Percentiles rank a stretch among this genome's conserved stretches.
Conservation (phyloP, 2,329 filamentous ascomycete genomes). For the Ambrosiella cleistominuta region DNA sequence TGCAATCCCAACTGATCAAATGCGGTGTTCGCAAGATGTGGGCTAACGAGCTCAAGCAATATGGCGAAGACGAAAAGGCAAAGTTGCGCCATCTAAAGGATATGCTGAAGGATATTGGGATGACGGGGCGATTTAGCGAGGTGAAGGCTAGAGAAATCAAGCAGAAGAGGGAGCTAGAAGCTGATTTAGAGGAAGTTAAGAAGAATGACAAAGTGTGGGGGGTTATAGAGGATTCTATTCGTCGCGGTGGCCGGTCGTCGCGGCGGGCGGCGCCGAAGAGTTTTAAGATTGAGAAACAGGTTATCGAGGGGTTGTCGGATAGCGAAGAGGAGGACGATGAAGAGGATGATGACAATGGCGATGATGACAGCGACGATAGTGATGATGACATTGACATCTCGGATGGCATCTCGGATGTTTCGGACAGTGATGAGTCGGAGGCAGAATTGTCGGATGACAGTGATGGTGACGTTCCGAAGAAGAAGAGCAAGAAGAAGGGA, state of each 20-base stretch:
- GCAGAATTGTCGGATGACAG: slow-evolving; percentile 9
- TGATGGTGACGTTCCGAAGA: slow-evolving; percentile 5
- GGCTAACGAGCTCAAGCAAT: slow-evolving; percentile 65
- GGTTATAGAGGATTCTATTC: slow-evolving; percentile 18
- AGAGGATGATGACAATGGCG: slow-evolving; percentile 18
- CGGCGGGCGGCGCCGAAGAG: slow-evolving; percentile 16
- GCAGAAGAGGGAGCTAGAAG: slow-evolving; percentile 65
- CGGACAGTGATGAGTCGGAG: slow-evolving; percentile 6
- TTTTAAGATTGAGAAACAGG: slow-evolving; percentile 19
- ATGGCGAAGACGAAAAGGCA: slow-evolving; percentile 48
- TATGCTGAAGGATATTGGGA: slow-evolving; percentile 67
- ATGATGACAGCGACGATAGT: slow-evolving; percentile 30
- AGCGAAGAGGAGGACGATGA: slow-evolving; percentile 17
- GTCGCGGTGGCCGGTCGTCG: slow-evolving; percentile 23
- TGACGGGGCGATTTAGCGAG: slow-evolving; percentile 74
- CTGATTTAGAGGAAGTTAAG: slow-evolving; percentile 69
- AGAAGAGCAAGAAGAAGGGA: not conserved
- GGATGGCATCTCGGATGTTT: not conserved
- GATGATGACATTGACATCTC: slow-evolving; percentile 35
- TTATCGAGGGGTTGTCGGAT: slow-evolving; percentile 17
- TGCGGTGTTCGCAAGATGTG: slow-evolving; percentile 89
- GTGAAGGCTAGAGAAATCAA: slow-evolving; percentile 76
- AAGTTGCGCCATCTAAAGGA: slow-evolving; percentile 69
- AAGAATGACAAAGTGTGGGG: slow-evolving; percentile 73
- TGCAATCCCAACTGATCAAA: slow-evolving; percentile 74